Evolutionary conservation across 2,329 filamentous ascomycete species (phyloP), one percentile per base, ranked within the genome.

Genomic region (Keithomyces neogunnii): DNA sequence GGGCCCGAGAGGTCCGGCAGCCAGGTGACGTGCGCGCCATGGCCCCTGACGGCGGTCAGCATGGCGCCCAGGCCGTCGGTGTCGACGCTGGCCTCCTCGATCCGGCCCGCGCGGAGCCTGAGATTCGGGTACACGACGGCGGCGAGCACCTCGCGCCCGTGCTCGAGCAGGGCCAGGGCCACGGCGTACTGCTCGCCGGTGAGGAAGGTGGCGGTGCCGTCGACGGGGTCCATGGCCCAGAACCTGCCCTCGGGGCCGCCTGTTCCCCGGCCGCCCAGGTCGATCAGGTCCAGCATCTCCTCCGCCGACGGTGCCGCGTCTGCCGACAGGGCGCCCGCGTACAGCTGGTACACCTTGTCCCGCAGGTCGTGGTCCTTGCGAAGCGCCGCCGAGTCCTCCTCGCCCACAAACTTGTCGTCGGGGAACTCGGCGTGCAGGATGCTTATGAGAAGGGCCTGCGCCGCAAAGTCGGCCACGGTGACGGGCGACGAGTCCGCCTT

Each of bases 151-250:
- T 85, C 77, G 45, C 65, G 59, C 3, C 81, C 81, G 49, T 82
- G 69, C 52, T 80, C 74, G 2, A 85, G 64, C 55, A 85, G 65
- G 3, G 77, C 76, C 26, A 85, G 66, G 53, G 78, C 79, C 3
- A 85, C 78, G 3, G 77, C 81, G 53, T 84, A 85, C 64, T 85
- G 82, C 63, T 81, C 73, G 3, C 78, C 78, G 39, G 67, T 67
- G 56, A 85, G 75, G 53, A 83, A 85, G 0, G 80, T 78, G 13
- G 76, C 77, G 1, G 82, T 85, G 32, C 82, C 82, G 57, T 85
- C 82, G 6, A 85, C 77, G 0, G 82, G 82, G 59, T 85, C 82
- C 61, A 85, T 74, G 32, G 81, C 74, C 82, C 82, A 85, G 48
- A 78, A 73, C 1, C 75, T 67, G 0, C 72, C 67, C 3, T 64